phyloP scores from a whole-genome alignment of 306 rosid genomes.

The Amphicarpaea edgeworthii region DNA sequence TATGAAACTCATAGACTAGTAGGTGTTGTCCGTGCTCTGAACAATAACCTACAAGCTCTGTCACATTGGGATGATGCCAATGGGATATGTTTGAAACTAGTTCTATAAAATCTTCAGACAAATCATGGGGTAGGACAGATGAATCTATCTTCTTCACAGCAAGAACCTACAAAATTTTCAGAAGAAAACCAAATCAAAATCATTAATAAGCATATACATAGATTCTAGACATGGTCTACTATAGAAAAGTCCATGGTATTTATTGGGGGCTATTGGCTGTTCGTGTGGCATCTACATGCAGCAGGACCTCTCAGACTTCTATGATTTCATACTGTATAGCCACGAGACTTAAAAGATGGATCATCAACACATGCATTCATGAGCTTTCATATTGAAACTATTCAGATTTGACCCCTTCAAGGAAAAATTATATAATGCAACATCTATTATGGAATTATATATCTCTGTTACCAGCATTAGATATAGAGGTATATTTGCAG shows the following conservation, averaged over 20 bases:
- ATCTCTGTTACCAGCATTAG: slow-evolving; percentile 20
- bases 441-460: slow-evolving; percentile 12
- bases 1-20: slow-evolving; percentile 85
- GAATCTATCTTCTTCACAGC: slow-evolving; percentile 97
- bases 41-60: slow-evolving; percentile 95
- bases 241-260: slow-evolving; percentile 12
- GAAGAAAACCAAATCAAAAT: slow-evolving; percentile 38
- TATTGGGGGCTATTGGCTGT: background rate
- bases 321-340: background rate
- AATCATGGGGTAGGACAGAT: slow-evolving; percentile 62
- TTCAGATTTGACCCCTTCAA: slow-evolving; percentile 20
- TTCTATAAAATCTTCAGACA: slow-evolving; percentile 72
- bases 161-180: slow-evolving; percentile 70
- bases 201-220: slow-evolving; percentile 24
- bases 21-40: slow-evolving; percentile 95
- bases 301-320: slow-evolving; percentile 18
- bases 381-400: background rate
- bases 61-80: slow-evolving; percentile 89
- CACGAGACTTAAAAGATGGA: background rate
- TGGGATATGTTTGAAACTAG: slow-evolving; percentile 75
- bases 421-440: background rate
- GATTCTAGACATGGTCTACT: slow-evolving; percentile 17
- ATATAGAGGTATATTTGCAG: slow-evolving; percentile 21
- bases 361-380: background rate
- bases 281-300: background rate